Conservation (phyloP, 331 rosid species). For the Rhamnella rubrinervis region DNA sequence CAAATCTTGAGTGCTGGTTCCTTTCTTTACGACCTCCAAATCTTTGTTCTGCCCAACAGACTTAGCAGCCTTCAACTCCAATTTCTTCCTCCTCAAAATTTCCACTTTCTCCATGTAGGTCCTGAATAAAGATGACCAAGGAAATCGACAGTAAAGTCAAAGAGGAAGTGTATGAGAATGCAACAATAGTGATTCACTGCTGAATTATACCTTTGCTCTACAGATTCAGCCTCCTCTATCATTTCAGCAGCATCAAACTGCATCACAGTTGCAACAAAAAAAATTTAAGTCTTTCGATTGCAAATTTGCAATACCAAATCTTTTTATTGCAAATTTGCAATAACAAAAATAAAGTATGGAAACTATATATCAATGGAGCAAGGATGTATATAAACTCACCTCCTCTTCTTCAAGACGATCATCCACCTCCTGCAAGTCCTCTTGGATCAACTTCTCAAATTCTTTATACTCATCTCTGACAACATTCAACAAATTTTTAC, state of each 20-base stretch:
- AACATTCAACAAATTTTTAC: constrained; percentile 29
- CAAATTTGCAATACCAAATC: not conserved
- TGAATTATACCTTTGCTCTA: constrained; percentile 65
- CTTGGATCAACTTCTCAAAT: constrained; percentile 92
- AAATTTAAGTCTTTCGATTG: not conserved
- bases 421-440: constrained; percentile 86
- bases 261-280: constrained; percentile 4
- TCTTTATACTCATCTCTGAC: constrained; percentile 90
- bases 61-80: constrained; percentile 57
- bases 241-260: constrained; percentile 93
- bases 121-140: constrained; percentile 35
- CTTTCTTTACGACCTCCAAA: constrained; percentile 37
- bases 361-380: not conserved
- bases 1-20: constrained; percentile 48
- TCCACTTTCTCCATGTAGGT: constrained; percentile 65
- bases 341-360: not conserved
- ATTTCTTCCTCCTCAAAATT: constrained; percentile 67
- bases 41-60: constrained; percentile 48
- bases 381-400: constrained; percentile 41
- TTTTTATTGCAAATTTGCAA: not conserved
- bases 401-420: constrained; percentile 93
- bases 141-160: not conserved
- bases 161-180: not conserved
- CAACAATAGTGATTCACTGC: not conserved
- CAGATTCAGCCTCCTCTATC: constrained; percentile 89